phyloP scores from a whole-genome alignment of 345 rosid species.

The Hypericum androsaemum region DNA sequence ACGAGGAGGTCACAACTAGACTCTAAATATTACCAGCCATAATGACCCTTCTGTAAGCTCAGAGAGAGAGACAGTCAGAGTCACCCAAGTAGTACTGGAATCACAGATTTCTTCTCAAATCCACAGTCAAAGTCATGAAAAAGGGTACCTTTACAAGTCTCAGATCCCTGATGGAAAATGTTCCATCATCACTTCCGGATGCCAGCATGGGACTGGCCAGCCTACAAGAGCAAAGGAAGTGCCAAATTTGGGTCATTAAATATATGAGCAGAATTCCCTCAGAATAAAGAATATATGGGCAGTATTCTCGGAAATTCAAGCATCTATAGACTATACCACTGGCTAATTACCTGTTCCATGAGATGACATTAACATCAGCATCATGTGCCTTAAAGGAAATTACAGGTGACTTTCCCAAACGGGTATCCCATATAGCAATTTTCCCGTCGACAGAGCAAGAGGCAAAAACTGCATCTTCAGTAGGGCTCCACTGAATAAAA shows the following conservation, averaged over 20 bases:
- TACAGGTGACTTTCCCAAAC: constrained; percentile 54
- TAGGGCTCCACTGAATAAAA: constrained; percentile 86
- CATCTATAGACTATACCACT: no score
- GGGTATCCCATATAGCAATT: constrained; percentile 85
- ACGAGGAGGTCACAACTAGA: not conserved
- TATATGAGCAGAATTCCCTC: not conserved
- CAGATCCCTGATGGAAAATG: constrained; percentile 87
- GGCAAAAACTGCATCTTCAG: constrained; percentile 70
- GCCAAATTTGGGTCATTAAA: not conserved
- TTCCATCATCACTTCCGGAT: constrained; percentile 93
- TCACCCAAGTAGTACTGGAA: no score
- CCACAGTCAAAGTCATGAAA: no score
- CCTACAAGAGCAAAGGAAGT: constrained; percentile 28
- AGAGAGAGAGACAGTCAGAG: not conserved
- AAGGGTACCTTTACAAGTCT: constrained; percentile 22
- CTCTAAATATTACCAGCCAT: not conserved
- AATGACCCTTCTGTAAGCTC: not conserved
- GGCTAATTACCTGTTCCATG: constrained; percentile 47
- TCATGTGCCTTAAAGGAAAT: constrained; percentile 73
- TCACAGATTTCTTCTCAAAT: no score
- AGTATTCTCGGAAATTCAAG: no score
- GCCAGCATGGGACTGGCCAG: constrained; percentile 89
- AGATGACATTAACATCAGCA: constrained; percentile 90
- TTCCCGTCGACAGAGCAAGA: constrained; percentile 79
- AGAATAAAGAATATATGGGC: not conserved